Evolutionary conservation across 2,329 filamentous ascomycete species (phyloP).

Genomic region (Penicillium glabrum): DNA sequence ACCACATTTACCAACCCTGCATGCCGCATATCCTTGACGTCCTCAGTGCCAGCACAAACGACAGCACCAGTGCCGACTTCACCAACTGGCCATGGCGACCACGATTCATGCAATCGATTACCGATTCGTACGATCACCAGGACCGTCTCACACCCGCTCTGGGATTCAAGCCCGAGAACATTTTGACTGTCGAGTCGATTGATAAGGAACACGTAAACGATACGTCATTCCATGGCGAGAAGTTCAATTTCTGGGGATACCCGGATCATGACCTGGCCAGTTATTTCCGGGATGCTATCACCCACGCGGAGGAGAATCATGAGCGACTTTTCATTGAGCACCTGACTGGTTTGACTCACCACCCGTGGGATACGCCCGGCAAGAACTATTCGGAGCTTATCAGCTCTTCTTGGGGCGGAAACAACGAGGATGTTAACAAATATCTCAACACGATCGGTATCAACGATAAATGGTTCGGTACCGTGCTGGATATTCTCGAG

Average conservation of each 20-base stretch:
- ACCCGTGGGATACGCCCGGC: constrained; percentile 26
- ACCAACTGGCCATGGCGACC: constrained; percentile 28
- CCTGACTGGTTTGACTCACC: constrained; percentile 29
- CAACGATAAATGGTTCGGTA: constrained; percentile 29
- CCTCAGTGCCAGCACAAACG: constrained; percentile 19
- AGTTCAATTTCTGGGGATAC: constrained; percentile 25
- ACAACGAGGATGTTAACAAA: constrained; percentile 23
- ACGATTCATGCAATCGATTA: constrained; percentile 31
- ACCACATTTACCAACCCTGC: constrained; percentile 47
- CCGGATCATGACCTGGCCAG: constrained; percentile 21
- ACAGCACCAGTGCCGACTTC: constrained; percentile 20
- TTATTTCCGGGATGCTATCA: constrained; percentile 27
- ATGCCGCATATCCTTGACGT: constrained; percentile 35
- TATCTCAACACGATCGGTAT: constrained; percentile 32
- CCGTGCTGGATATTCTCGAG: constrained; percentile 25
- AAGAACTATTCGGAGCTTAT: constrained; percentile 22
- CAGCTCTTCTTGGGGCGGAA: constrained; percentile 15
- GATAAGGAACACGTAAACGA: constrained; percentile 19
- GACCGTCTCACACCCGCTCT: constrained; percentile 23
- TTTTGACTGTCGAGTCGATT: constrained; percentile 19
- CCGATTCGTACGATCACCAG: constrained; percentile 29
- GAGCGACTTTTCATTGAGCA: constrained; percentile 29
- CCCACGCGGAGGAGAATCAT: constrained; percentile 25
- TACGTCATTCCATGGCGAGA: constrained; percentile 17
- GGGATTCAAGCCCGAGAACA: constrained; percentile 24